phyloP scores from a whole-genome alignment of 2,329 filamentous ascomycete species.

The Dichotomopilus funicola region DNA sequence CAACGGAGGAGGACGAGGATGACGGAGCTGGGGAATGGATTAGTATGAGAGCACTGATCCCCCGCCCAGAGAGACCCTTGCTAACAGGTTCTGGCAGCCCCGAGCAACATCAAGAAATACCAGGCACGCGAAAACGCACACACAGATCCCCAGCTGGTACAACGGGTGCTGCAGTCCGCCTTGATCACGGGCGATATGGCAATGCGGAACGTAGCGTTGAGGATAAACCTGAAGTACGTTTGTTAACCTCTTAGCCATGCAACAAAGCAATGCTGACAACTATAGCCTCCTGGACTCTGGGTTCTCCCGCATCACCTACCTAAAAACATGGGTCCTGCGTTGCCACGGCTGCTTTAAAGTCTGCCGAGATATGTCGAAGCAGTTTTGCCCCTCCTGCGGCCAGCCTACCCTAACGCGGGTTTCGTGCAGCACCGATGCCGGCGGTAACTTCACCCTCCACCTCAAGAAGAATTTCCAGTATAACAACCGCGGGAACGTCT shows the following conservation, averaged over 20 bases:
- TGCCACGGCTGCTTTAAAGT: constrained; percentile 91
- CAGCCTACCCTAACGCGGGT: constrained; percentile 80
- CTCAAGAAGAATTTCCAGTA: constrained; percentile 93
- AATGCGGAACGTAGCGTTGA: constrained; percentile 93
- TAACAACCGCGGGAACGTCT: constrained; percentile 89
- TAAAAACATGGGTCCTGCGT: constrained; percentile 84
- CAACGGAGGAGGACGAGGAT: constrained; percentile 17
- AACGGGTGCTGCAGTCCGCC: constrained; percentile 73
- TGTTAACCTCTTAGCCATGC: background rate
- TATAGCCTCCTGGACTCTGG: constrained; percentile 60
- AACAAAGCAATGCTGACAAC: constrained; percentile 10
- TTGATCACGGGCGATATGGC: constrained; percentile 92
- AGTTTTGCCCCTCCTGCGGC: constrained; percentile 90
- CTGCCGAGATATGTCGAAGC: constrained; percentile 75
- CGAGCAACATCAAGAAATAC: constrained; percentile 80
- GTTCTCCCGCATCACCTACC: constrained; percentile 71
- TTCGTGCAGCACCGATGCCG: constrained; percentile 73
- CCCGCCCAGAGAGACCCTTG: background rate
- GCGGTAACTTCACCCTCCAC: constrained; percentile 77
- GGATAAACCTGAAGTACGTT: constrained; percentile 67
- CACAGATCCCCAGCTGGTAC: constrained; percentile 43
- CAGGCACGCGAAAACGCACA: constrained; percentile 59
- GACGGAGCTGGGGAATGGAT: constrained; percentile 24
- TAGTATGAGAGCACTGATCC: constrained; percentile 19
- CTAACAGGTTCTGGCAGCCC: constrained; percentile 37